Percentiles rank a stretch among this genome's conserved stretches.
Evolutionary conservation across 129 eudicot species (phyloP).

Genomic region (Apium graveolens): DNA sequence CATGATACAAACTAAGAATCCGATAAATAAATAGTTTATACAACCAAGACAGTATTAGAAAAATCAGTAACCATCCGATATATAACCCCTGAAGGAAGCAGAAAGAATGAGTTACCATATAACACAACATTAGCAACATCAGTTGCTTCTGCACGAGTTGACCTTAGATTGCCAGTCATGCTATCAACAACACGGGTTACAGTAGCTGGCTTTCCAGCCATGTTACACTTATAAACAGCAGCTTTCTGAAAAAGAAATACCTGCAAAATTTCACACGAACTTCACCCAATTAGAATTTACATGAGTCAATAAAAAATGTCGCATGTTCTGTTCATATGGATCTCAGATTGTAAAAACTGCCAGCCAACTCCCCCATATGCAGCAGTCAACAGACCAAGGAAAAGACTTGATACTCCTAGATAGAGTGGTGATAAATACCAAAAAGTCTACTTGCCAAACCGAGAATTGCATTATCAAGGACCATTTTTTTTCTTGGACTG

Average conservation of each 20-base stretch:
- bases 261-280: slow-evolving; percentile 24
- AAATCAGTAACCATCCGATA: not conserved
- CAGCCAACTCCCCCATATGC: not conserved
- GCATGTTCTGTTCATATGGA: not conserved
- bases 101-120: slow-evolving; percentile 38
- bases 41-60: not conserved
- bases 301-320: not conserved
- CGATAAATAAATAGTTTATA: not conserved
- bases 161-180: slow-evolving; percentile 66
- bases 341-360: not conserved
- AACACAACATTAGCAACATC: slow-evolving; percentile 78
- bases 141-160: slow-evolving; percentile 83
- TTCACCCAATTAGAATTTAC: not conserved
- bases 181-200: slow-evolving; percentile 79
- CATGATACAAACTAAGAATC: not conserved
- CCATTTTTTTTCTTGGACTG: not conserved
- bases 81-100: not conserved
- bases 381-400: not conserved
- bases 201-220: slow-evolving; percentile 77
- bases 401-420: not conserved
- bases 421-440: not conserved
- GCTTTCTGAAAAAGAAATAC: slow-evolving; percentile 68
- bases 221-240: slow-evolving; percentile 67
- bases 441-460: not conserved
- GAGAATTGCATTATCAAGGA: not conserved